A percentile compares a stretch with the other conserved stretches of the same genome.
Conservation (phyloP, 2,329 filamentous ascomycete genomes). For the Drechslerella stenobrocha region DNA sequence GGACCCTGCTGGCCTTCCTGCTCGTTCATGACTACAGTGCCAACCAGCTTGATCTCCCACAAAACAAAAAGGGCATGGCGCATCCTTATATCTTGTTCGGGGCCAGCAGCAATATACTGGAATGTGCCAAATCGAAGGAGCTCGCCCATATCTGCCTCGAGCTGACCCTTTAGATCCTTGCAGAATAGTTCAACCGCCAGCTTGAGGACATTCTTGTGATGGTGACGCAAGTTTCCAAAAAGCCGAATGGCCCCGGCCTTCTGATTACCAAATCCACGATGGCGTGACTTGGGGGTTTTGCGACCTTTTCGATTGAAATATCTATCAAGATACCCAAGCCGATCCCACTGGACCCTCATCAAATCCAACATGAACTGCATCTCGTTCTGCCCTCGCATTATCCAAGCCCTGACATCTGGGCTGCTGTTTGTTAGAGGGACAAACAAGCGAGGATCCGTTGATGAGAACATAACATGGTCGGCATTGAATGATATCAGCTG, state of each 20-base stretch:
- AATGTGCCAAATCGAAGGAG: slow-evolving; percentile 25
- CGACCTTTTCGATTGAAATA: slow-evolving; percentile 2
- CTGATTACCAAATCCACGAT: not conserved
- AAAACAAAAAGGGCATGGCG: slow-evolving; percentile 12
- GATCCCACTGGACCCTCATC: slow-evolving; percentile 22
- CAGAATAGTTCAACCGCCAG: slow-evolving; percentile 2
- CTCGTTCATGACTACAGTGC: not conserved
- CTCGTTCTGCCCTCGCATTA: slow-evolving; percentile 4
- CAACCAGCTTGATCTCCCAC: slow-evolving; percentile 25
- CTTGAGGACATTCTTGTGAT: slow-evolving; percentile 7
- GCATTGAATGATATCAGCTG: slow-evolving; percentile 2
- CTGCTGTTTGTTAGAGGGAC: not conserved
- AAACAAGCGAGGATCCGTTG: not conserved
- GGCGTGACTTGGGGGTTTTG: not conserved
- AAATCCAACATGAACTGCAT: slow-evolving; percentile 15
- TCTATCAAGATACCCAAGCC: slow-evolving; percentile 6
- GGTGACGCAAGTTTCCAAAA: slow-evolving; percentile 14
- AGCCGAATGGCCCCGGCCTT: slow-evolving; percentile 1
- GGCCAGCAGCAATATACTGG: slow-evolving; percentile 14
- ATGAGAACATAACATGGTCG: not conserved
- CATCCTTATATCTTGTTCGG: slow-evolving; percentile 4
- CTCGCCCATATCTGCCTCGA: slow-evolving; percentile 17
- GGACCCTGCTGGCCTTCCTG: slow-evolving; percentile 1
- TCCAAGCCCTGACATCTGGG: not conserved
- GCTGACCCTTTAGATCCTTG: not conserved